Percentiles rank a stretch among this genome's conserved stretches.
These are phyloP conservation scores for Lycium barbarum DNA, from an alignment of 257 asterid species.

Conservation along the genomic window DNA sequence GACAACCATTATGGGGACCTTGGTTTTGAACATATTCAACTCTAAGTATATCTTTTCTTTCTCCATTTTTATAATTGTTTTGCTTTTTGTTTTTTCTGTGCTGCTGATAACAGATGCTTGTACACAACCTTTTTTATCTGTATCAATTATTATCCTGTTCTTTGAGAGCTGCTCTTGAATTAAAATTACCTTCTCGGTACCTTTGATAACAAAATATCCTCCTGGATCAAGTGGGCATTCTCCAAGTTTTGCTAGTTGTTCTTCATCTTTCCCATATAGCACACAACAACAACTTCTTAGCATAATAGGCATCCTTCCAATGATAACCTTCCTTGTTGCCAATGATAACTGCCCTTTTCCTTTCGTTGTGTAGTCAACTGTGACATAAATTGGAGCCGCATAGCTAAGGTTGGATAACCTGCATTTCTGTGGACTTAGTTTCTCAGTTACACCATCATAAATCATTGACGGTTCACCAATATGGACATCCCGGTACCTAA, in stretches of 20 bases:
- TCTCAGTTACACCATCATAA: conserved; percentile 34
- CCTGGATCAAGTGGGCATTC: conserved; percentile 2
- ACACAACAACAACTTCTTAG: conserved; percentile 38
- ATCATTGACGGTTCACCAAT: conserved; percentile 60
- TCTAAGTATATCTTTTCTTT: conserved; percentile 77
- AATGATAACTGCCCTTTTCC: conserved; percentile 38
- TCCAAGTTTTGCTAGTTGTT: neutral
- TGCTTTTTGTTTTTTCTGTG: conserved; percentile 72
- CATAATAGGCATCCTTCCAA: conserved; percentile 79
- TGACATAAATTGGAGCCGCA: conserved; percentile 79
- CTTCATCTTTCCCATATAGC: neutral
- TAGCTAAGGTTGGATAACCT: conserved; percentile 78
- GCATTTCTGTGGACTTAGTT: conserved; percentile 72
- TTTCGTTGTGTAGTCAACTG: conserved; percentile 46
- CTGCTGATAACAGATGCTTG: conserved; percentile 80
- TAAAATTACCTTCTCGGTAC: neutral
- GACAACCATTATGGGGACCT: conserved; percentile 94
- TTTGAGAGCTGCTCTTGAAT: conserved; percentile 73
- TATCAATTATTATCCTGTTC: conserved; percentile 91
- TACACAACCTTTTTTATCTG: conserved; percentile 77
- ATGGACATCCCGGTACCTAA: conserved; percentile 32
- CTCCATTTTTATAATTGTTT: conserved; percentile 84
- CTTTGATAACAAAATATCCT: neutral
- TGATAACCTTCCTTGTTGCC: conserved; percentile 39
- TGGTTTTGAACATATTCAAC: conserved; percentile 69